Base-by-base conservation (phyloP, 768 basidiomycete genomes). In the Neoboletus subvelutipes region DNA sequence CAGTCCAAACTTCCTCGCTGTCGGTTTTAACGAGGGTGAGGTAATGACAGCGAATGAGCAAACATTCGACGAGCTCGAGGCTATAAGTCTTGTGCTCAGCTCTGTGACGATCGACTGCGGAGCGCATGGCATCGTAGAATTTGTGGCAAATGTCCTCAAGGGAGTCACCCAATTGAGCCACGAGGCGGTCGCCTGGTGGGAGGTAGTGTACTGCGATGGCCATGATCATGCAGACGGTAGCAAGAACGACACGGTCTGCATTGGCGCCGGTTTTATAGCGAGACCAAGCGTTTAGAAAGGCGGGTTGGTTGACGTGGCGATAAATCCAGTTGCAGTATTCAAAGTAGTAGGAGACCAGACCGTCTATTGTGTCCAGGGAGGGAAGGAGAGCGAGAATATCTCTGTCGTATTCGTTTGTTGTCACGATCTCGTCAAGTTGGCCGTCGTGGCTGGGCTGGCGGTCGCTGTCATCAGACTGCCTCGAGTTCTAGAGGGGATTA, bases 321-420 rank as follows among this genome's bases (percentile, higher is more conserved):
- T 91, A 90, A 51, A 92, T 83, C 90, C 90, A 93, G 71, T 88
- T 91, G 79, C 89, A 90, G 67, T 88, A 89, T 62, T 90, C 87
- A 64, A 92, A 92, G 71, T 93, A 92, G 73, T 85, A 87, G 47
- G 74, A 73, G 66, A 93, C 78, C 51, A 93, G 83, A 18, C 79
- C 81, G 65, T 92, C 90, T 64, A 92, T 85, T 50, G 85, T 75
- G 45, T 86, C 81, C 52, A 87, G 71, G 20, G 81, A 74, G 3
- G 90, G 90, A 3, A 93, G 80, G 54, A 80, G 71, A 5, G 78
- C 76, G 58, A 90, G 80, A 10, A 93, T 78, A 69, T 92, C 90
- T 45, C 82, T 79, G 73, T 92, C 90, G 63, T 88, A 86, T 55
- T 82, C 83, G 42, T 76, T 76, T 54, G 69, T 78, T 68, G 57